Conservation (phyloP, 352 stramenopile genomes). For the Blastocystis sp. region DNA sequence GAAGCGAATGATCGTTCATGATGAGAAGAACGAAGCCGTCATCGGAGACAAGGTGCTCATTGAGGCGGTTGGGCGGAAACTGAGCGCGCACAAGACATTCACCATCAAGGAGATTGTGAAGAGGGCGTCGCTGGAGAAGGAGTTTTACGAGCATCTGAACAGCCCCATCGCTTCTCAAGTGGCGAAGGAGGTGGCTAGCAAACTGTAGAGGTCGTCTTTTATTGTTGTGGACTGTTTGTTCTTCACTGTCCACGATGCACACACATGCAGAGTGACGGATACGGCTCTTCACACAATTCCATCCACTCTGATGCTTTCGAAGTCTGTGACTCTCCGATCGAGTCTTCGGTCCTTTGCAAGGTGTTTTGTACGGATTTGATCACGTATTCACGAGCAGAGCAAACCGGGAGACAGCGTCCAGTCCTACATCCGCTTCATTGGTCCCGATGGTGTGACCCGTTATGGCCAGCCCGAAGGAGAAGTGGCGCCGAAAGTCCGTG, state of each 20-base stretch:
- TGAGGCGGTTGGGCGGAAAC: constrained; percentile 58
- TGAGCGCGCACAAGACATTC: constrained; percentile 63
- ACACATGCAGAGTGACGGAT: neutral
- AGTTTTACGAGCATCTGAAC: constrained; percentile 63
- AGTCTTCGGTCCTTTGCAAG: neutral
- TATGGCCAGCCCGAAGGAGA: constrained; percentile 66
- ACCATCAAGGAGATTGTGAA: constrained; percentile 63
- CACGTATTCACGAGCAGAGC: neutral
- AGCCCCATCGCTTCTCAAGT: constrained; percentile 33
- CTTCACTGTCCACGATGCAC: neutral
- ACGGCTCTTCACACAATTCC: neutral
- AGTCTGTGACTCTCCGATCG: neutral
- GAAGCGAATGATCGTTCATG: constrained; percentile 69
- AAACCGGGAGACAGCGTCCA: constrained; percentile 44
- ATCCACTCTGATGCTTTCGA: neutral
- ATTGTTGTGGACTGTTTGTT: constrained; percentile 46
- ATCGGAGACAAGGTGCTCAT: constrained; percentile 69
- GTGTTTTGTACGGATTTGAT: neutral
- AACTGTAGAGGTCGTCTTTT: constrained; percentile 4
- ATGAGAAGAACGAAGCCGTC: constrained; percentile 55
- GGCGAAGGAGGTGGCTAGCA: neutral
- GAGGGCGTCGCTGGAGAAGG: constrained; percentile 30
- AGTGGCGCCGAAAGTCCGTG: constrained; percentile 33
- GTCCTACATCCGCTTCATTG: constrained; percentile 56
- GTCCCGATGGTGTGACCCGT: constrained; percentile 41